Evolutionary conservation across 2,329 filamentous ascomycete species (phyloP).

Genomic region (Calonectria montana): DNA sequence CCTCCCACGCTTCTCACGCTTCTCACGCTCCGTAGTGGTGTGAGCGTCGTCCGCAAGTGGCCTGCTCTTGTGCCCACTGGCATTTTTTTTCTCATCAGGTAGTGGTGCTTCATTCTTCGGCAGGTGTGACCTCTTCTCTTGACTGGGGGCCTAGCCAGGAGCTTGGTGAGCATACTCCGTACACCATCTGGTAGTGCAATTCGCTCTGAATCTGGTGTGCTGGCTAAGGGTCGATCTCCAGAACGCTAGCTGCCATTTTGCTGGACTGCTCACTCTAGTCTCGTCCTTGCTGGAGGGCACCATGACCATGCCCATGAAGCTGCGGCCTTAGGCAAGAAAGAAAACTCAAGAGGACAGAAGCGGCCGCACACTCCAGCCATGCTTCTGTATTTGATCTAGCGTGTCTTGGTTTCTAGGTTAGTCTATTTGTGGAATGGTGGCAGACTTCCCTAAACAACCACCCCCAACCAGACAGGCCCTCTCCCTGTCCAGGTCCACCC

Average conservation of each 20-base stretch:
- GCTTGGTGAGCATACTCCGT: not conserved
- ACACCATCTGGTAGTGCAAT: conserved; percentile 15
- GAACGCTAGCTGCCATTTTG: not conserved
- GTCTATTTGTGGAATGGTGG: conserved; percentile 19
- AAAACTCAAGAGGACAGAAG: conserved; percentile 13
- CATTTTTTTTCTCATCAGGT: conserved; percentile 23
- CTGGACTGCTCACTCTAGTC: not conserved
- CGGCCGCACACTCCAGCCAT: conserved; percentile 28
- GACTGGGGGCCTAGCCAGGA: conserved; percentile 9
- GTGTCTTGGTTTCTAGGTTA: not conserved
- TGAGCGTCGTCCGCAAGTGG: conserved; percentile 38
- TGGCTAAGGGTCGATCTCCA: not conserved
- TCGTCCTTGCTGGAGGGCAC: conserved; percentile 2
- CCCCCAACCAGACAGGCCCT: not conserved
- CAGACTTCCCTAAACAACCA: not conserved
- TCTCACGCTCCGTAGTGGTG: too few species aligned
- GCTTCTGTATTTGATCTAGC: conserved; percentile 28
- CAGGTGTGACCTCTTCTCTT: conserved; percentile 30
- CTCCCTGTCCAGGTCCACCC: conserved; percentile 7
- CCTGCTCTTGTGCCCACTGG: conserved; percentile 37
- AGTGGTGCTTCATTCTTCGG: conserved; percentile 29
- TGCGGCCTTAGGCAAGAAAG: conserved; percentile 32
- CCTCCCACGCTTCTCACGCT: conserved; percentile 27
- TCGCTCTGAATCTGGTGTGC: conserved; percentile 9
- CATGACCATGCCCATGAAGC: not conserved